Percentiles rank a stretch among this genome's conserved stretches.
These are phyloP conservation scores for Paramecium sonneborni DNA, from an alignment of 73 alveolate species.

Conservation along the genomic window DNA sequence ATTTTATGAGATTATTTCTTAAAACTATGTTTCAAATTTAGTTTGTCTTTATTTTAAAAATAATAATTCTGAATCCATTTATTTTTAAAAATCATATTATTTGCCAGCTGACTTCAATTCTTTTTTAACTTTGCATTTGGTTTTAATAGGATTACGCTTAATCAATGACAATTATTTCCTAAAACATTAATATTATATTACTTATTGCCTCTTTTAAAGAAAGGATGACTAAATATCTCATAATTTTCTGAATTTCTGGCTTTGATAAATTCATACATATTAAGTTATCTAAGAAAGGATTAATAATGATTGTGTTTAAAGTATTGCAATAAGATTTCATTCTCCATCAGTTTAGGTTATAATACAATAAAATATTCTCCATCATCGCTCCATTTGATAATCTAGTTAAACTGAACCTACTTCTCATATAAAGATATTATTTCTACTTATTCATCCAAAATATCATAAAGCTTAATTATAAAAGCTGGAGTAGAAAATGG, in stretches of 20 bases:
- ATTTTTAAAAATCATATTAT: not conserved
- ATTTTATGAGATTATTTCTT: slow-evolving; percentile 9
- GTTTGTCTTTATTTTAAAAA: slow-evolving; percentile 32
- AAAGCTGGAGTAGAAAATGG: slow-evolving; percentile 41
- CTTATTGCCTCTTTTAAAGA: slow-evolving; percentile 28
- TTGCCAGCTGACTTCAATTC: not conserved
- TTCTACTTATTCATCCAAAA: slow-evolving; percentile 13
- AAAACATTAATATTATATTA: not conserved
- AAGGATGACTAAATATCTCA: slow-evolving; percentile 42
- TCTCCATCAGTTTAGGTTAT: slow-evolving; percentile 5
- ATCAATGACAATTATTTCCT: not conserved
- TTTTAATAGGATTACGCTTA: slow-evolving; percentile 20
- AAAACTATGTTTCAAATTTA: not conserved
- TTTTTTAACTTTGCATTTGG: not conserved
- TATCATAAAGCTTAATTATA: not conserved
- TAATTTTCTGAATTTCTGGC: slow-evolving; percentile 32
- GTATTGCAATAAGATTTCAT: slow-evolving; percentile 4
- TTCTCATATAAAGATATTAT: not conserved
- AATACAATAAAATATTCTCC: slow-evolving; percentile 23
- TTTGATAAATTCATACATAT: slow-evolving; percentile 27
- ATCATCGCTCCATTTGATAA: slow-evolving; percentile 39
- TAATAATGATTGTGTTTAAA: slow-evolving; percentile 41
- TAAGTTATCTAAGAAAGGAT: slow-evolving; percentile 22
- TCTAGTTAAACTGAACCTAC: not conserved
- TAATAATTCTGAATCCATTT: not conserved